Evolutionary conservation across 2,329 filamentous ascomycete genomes (phyloP).

Genomic region (Ceratocystis papillata): DNA sequence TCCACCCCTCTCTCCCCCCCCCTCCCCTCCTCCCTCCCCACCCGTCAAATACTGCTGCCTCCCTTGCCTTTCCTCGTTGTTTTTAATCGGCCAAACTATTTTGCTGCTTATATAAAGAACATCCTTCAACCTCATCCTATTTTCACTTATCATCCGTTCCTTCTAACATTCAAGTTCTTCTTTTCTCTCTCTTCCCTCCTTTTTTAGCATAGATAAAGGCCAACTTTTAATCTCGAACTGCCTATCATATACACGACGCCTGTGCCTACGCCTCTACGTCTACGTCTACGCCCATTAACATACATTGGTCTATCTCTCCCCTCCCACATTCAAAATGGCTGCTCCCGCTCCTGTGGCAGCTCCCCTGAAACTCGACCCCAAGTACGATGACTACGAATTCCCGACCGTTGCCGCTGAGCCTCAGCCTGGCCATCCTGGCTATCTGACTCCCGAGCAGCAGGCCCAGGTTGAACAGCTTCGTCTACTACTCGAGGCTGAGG

Average conservation of each 20-base stretch:
- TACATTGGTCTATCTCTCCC: neutral
- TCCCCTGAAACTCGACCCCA: slow-evolving; percentile 57
- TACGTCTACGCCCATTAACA: neutral
- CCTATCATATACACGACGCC: slow-evolving; percentile 2
- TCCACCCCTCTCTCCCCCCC: neutral
- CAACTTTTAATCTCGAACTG: neutral
- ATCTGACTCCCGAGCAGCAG: slow-evolving; percentile 78
- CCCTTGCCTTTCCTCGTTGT: neutral
- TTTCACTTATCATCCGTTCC: neutral
- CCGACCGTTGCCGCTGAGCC: slow-evolving; percentile 63
- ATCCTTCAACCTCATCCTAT: neutral
- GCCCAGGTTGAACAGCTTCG: slow-evolving; percentile 81
- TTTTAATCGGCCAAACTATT: neutral
- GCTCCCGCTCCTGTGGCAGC: slow-evolving; percentile 20
- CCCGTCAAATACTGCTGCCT: neutral
- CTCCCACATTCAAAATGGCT: slow-evolving; percentile 19
- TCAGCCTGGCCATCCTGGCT: slow-evolving; percentile 71
- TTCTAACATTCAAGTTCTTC: slow-evolving; percentile 1
- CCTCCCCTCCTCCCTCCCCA: neutral
- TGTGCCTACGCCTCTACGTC: neutral
- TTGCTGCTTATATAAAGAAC: slow-evolving; percentile 5
- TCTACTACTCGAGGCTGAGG: slow-evolving; percentile 69
- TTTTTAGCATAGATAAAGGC: slow-evolving; percentile 5
- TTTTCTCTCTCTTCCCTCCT: neutral
- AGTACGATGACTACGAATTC: slow-evolving; percentile 95